These are phyloP conservation scores for Ephemerocybe angulata DNA, from an alignment of 768 basidiomycete genomes.

Conservation along the genomic window DNA sequence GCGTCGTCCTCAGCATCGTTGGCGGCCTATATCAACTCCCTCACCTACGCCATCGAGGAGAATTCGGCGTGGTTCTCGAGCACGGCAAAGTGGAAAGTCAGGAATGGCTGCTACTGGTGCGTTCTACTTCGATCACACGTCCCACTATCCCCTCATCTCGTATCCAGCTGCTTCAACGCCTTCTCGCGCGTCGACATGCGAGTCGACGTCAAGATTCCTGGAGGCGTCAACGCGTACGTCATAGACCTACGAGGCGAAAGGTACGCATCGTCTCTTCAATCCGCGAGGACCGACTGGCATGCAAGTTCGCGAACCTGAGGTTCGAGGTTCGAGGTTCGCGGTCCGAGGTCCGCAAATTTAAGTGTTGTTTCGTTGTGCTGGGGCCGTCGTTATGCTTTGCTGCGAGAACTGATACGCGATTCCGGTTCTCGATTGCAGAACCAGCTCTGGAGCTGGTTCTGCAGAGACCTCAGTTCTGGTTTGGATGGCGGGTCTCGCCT, in stretches of 20 bases:
- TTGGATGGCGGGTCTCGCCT: no score
- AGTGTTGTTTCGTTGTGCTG: no score
- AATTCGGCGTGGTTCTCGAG: slow-evolving; percentile 90
- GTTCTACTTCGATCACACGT: slow-evolving; percentile 20
- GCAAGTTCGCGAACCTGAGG: no score
- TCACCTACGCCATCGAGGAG: slow-evolving; percentile 95
- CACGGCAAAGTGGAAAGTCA: slow-evolving; percentile 81
- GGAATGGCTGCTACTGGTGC: slow-evolving; percentile 90
- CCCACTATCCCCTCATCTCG: not conserved
- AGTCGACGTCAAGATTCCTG: slow-evolving; percentile 98
- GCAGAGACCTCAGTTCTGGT: no score
- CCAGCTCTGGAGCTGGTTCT: no score
- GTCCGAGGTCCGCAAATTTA: no score
- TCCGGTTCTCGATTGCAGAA: no score
- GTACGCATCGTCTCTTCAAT: slow-evolving; percentile 44
- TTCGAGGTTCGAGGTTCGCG: no score
- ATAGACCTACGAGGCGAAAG: slow-evolving; percentile 92
- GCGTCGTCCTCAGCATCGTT: slow-evolving; percentile 96
- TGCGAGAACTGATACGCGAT: no score
- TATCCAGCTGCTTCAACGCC: slow-evolving; percentile 87
- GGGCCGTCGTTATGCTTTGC: no score
- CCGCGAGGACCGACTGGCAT: no score
- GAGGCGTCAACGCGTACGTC: slow-evolving; percentile 91
- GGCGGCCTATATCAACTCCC: slow-evolving; percentile 96
- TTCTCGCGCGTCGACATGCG: slow-evolving; percentile 95